Evolutionary conservation across 306 rosid species (phyloP).

Genomic region (Cicer pinnatifidum): DNA sequence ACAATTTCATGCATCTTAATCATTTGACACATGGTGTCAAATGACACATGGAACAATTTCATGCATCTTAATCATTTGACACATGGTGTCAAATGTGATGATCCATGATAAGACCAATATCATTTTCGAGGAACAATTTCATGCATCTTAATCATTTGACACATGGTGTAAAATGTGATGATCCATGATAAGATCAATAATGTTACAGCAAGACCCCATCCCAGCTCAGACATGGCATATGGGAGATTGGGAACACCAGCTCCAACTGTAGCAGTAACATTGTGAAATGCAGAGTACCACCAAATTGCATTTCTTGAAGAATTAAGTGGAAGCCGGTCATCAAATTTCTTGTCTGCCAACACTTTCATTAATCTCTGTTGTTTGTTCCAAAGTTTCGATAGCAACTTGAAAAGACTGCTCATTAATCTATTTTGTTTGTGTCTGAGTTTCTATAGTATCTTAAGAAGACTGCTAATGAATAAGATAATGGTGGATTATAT

Average conservation of each 20-base stretch:
- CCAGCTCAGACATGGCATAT: conserved; percentile 5
- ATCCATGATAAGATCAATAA: not conserved
- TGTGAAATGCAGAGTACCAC: conserved; percentile 10
- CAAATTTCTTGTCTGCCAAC: not conserved
- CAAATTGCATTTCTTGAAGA: conserved; percentile 11
- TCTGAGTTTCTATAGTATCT: no score
- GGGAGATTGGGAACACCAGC: conserved; percentile 2
- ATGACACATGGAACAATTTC: no score
- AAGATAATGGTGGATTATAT: no score
- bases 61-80: not conserved
- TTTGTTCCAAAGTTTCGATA: no score
- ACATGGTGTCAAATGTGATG: not conserved
- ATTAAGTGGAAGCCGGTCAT: not conserved
- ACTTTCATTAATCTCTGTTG: no score
- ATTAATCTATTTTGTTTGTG: no score
- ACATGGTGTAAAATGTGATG: not conserved
- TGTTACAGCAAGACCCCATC: conserved; percentile 2
- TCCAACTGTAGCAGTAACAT: conserved; percentile 14
- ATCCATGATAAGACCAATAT: not conserved
- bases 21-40: no score
- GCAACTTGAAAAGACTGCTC: no score
- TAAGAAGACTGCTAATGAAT: no score
- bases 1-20: no score
- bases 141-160: conserved; percentile 19
- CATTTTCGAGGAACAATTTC: conserved; percentile 10